Evolutionary conservation across 805 yeast genomes (phyloP), one percentile per base, ranked within the genome.

Genomic region (Barnettozyma populi): DNA sequence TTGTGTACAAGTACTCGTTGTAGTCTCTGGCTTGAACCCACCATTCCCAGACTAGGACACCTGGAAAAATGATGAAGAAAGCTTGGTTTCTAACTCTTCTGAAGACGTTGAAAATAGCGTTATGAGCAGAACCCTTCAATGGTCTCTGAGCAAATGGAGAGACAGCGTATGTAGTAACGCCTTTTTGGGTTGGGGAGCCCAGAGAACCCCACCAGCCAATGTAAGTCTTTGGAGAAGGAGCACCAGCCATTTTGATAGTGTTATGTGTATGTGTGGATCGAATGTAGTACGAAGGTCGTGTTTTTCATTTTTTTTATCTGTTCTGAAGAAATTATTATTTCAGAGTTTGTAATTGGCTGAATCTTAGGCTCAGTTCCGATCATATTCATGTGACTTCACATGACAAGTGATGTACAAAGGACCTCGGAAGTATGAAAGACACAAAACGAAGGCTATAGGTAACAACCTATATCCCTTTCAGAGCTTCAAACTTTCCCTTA

Each of bases 161-260:
- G 55, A 94, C 90, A 48, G 96, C 76, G 78, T 92, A 94, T 51
- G 86, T 79, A 53, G 92, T 86, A 56, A 85, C 75, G 73, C 88
- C 84, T 71, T 87, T 87, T 75, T 88, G 96, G 60, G 78, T 79
- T 67, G 94, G 90, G 70, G 86, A 78, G 52, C 95, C 96, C 66
- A 90, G 71, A 74, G 76, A 70, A 66, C 97, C 97, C 97, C 97
- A 90, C 97, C 97, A 90, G 61, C 97, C 97, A 92, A 87, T 84
- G 65, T 85, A 90, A 64, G 89, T 66, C 60, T 78, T 80, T 61
- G 84, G 82, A 60, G 79, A 79, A 67, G 84, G 84, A 64, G 84
- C 87, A 54, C 59, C 62, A 66, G 79, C 86, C 89, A 84, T 84
- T 62, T 55, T 57, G 48, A 47, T 44, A 20, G 13, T 41, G 34